Evolutionary conservation across 257 asterid species (phyloP).

Genomic region (Fraxinus pennsylvanica): DNA sequence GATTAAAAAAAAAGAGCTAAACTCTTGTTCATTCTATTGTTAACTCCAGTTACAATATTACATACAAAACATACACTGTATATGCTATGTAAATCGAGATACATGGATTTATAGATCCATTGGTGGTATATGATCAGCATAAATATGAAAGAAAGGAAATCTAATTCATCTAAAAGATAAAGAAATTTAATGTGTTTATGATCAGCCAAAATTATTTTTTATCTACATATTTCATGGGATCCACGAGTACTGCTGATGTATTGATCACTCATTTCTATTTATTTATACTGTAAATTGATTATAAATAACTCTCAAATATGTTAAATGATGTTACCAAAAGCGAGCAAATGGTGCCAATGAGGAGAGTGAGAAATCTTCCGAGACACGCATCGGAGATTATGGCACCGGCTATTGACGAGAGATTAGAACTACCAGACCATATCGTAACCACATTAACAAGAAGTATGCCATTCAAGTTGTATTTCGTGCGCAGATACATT

Average conservation of each 20-base stretch:
- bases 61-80: neutral
- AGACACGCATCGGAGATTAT: slow-evolving; percentile 57
- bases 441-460: slow-evolving; percentile 66
- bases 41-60: neutral
- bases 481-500: slow-evolving; percentile 55
- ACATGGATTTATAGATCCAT: neutral
- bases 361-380: slow-evolving; percentile 73
- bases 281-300: neutral
- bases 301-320: neutral
- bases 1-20: neutral
- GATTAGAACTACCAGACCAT: slow-evolving; percentile 65
- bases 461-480: slow-evolving; percentile 60
- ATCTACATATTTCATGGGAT: neutral
- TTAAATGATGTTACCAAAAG: slow-evolving; percentile 46
- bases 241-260: neutral
- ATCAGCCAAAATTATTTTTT: too few species aligned
- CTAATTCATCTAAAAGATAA: neutral
- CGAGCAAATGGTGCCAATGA: slow-evolving; percentile 55
- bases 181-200: neutral
- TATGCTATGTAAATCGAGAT: neutral
- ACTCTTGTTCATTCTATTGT: neutral
- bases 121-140: neutral
- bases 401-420: slow-evolving; percentile 67
- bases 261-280: neutral
- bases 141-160: too few species aligned